Percentiles rank a stretch among this genome's conserved stretches.
phyloP scores from a whole-genome alignment of 805 yeast species.

The Candida michaelii region DNA sequence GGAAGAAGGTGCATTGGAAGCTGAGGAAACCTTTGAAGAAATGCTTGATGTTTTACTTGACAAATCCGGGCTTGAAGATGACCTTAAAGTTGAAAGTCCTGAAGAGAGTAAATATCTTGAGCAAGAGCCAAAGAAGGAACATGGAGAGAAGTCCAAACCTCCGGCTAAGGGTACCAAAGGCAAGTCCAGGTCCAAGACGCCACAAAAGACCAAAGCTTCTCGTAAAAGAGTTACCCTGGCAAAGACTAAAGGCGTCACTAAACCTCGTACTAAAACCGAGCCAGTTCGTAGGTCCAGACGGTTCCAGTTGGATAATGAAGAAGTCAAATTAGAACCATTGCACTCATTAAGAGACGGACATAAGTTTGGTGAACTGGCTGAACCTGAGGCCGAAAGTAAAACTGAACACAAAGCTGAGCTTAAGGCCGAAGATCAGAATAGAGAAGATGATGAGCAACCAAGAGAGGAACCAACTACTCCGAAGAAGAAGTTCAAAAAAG shows the following conservation, averaged over 20 bases:
- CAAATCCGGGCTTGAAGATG: not conserved
- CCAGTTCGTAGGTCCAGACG: conserved; percentile 13
- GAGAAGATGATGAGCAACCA: conserved; percentile 9
- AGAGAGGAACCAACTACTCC: not conserved
- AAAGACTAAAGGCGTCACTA: conserved; percentile 3
- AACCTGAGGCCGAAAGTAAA: no score
- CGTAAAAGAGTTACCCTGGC: conserved; percentile 10
- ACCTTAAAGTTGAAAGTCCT: no score
- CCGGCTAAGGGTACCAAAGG: no score
- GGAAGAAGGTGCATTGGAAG: not conserved
- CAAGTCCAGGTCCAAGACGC: not conserved
- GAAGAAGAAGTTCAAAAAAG: no score
- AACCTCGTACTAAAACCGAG: not conserved
- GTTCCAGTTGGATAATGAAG: conserved; percentile 21
- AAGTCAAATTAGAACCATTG: conserved; percentile 21
- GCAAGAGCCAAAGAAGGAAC: no score
- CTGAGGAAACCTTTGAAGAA: not conserved
- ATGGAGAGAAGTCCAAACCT: no score
- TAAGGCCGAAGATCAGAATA: no score
- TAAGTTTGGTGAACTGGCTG: conserved; percentile 19
- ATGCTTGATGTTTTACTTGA: not conserved
- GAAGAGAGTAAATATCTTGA: no score
- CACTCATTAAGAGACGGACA: conserved; percentile 28
- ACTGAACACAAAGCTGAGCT: no score
- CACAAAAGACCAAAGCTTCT: not conserved